Base-by-base conservation (phyloP, 768 basidiomycete genomes). In the Lactarius evosmus region DNA sequence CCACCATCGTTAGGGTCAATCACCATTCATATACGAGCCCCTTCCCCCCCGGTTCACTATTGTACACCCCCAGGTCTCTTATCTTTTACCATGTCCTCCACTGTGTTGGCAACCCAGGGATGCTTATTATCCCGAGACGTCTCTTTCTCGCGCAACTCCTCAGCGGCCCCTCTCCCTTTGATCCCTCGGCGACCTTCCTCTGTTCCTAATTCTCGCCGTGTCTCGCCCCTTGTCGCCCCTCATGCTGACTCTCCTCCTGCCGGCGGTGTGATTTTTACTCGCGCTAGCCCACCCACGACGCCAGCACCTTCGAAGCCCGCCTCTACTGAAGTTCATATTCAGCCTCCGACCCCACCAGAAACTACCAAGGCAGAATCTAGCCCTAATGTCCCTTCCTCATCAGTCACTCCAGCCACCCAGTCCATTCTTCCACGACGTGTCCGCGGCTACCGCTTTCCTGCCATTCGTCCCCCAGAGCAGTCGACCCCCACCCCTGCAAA, bases 151-250 rank as follows among this genome's bases (percentile, higher is more conserved):
- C 61, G 83, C 46, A 89, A 86, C 73, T 74, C 78, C 33, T 85
- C 88, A 34, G 80, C 83, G 2, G 76, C 77, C 8, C 81, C 87
- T 60, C 80, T 88, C n/a, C 87, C 87, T 17, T 76, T 82, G 56
- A 78, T 89, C 58, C 85, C 89, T 40, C 82, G 86, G 58, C 77
- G 86, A 54, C 72, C 70, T 38, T 70, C 77, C 5, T 72, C 74
- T 56, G 36, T 55, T 9, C 68, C 52, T 32, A 73, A 70, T 36
- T 61, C 67, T 65, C 67, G 67, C 69, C 68, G 38, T 58, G 56
- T 33, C 32, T 58, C 66, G 30, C 44, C 66, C 29, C 34, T 59
- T 22, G 36, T 65, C 0, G 61, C 65, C 6, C 56, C 66, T 8
- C 58, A 62, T 16, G 32, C 65, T n/a, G 51, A 62, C 6, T 19